Conservation (phyloP, 2,329 filamentous ascomycete genomes). For the Sarocladium kiliense region DNA sequence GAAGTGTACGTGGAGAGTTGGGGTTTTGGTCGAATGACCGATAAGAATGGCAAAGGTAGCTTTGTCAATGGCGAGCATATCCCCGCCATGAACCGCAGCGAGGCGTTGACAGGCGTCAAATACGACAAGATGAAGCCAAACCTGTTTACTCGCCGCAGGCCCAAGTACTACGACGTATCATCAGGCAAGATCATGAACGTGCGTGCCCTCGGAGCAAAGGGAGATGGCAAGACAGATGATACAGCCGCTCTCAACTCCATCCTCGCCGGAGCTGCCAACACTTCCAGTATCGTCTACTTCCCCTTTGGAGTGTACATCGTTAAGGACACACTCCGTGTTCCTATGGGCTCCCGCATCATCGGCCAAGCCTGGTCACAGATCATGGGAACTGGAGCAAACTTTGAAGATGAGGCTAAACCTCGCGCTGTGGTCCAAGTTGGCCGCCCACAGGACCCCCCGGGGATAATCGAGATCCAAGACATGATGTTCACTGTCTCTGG, state of each 20-base stretch:
- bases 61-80: no score
- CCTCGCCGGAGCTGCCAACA: slow-evolving; percentile 11
- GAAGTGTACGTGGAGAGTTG: no score
- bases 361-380: slow-evolving; percentile 51
- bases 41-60: no score
- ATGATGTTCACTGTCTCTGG: slow-evolving; percentile 47
- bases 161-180: slow-evolving; percentile 35
- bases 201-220: slow-evolving; percentile 26
- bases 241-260: slow-evolving; percentile 16
- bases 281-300: slow-evolving; percentile 22
- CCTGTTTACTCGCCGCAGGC: no score
- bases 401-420: slow-evolving; percentile 41
- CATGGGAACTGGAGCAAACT: slow-evolving; percentile 36
- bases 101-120: no score
- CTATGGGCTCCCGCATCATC: slow-evolving; percentile 41
- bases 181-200: slow-evolving; percentile 13
- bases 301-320: slow-evolving; percentile 23
- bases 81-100: no score
- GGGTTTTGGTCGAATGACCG: no score
- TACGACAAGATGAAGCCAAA: no score
- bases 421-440: slow-evolving; percentile 47
- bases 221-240: slow-evolving; percentile 37
- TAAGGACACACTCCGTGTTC: slow-evolving; percentile 21
- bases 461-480: slow-evolving; percentile 44
- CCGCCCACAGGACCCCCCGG: slow-evolving; percentile 35